Percentiles rank a stretch among this genome's conserved stretches.
These are phyloP conservation scores for Cymbopogon flexuosus DNA, from an alignment of 202 grass and related monocot genomes.

Conservation along the genomic window DNA sequence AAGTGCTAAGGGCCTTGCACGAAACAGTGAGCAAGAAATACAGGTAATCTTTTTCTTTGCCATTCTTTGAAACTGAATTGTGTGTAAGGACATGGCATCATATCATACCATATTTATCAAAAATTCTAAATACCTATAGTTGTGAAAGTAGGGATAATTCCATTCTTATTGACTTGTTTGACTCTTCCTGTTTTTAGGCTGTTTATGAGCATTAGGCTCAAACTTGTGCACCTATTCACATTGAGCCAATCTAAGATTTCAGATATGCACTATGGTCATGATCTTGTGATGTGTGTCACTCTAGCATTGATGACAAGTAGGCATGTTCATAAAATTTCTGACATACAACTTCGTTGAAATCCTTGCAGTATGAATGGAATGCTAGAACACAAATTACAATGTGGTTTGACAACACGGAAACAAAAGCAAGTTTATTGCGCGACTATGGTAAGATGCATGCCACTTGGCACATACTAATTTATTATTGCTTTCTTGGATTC, in stretches of 20 bases:
- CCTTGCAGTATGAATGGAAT: constrained; percentile 85
- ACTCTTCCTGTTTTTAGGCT: neutral
- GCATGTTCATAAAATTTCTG: neutral
- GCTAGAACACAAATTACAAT: constrained; percentile 86
- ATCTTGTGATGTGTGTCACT: neutral
- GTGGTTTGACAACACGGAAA: constrained; percentile 82
- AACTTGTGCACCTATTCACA: neutral
- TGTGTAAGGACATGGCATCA: neutral
- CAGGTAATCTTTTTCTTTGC: constrained; percentile 43
- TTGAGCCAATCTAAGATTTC: neutral
- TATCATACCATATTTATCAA: neutral
- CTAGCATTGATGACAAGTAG: neutral
- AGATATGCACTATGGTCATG: neutral
- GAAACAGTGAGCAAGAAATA: constrained; percentile 39
- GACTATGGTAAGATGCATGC: constrained; percentile 51
- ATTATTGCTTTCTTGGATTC: neutral
- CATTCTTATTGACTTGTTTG: neutral
- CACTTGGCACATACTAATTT: neutral
- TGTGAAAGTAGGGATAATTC: neutral
- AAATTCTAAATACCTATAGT: neutral
- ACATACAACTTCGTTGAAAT: neutral
- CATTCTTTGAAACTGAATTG: neutral
- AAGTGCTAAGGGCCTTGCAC: constrained; percentile 64
- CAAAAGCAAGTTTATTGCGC: constrained; percentile 67
- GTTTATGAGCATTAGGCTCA: neutral